phyloP scores from a whole-genome alignment of 129 eudicot genomes.

The Helianthus annuus region DNA sequence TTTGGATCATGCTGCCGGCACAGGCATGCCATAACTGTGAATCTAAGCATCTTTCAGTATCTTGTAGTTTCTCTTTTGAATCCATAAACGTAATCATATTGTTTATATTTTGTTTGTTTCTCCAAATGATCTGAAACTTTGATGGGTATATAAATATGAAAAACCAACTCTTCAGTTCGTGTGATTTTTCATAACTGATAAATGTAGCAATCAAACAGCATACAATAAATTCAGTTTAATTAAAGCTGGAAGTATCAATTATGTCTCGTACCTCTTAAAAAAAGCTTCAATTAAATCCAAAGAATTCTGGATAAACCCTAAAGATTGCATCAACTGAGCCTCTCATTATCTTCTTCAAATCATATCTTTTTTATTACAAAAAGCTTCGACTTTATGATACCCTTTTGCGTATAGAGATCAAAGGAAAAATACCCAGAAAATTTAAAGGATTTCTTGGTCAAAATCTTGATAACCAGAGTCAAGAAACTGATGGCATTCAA shows the following conservation, averaged over 20 bases:
- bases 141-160: slow-evolving; percentile 27
- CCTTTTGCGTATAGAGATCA: slow-evolving; percentile 17
- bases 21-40: slow-evolving; percentile 99
- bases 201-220: slow-evolving; percentile 32
- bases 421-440: slow-evolving; percentile 25
- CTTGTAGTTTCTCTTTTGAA: slow-evolving; percentile 68
- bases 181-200: slow-evolving; percentile 31
- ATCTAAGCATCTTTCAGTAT: slow-evolving; percentile 68
- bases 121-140: not conserved
- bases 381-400: slow-evolving; percentile 10
- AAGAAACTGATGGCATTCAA: slow-evolving; percentile 49
- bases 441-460: slow-evolving; percentile 18
- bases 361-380: slow-evolving; percentile 17
- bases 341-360: slow-evolving; percentile 42
- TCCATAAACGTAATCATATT: slow-evolving; percentile 85
- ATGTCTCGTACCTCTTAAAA: slow-evolving; percentile 22
- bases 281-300: slow-evolving; percentile 5
- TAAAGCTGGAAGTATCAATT: slow-evolving; percentile 12
- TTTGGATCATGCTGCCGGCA: slow-evolving; percentile 98
- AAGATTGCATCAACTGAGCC: slow-evolving; percentile 35
- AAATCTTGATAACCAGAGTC: slow-evolving; percentile 28
- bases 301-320: slow-evolving; percentile 20
- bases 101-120: not conserved
- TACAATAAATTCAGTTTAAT: slow-evolving; percentile 26
- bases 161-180: slow-evolving; percentile 41